Evolutionary conservation across 306 rosid species (phyloP).

Genomic region (Macrotyloma uniflorum): DNA sequence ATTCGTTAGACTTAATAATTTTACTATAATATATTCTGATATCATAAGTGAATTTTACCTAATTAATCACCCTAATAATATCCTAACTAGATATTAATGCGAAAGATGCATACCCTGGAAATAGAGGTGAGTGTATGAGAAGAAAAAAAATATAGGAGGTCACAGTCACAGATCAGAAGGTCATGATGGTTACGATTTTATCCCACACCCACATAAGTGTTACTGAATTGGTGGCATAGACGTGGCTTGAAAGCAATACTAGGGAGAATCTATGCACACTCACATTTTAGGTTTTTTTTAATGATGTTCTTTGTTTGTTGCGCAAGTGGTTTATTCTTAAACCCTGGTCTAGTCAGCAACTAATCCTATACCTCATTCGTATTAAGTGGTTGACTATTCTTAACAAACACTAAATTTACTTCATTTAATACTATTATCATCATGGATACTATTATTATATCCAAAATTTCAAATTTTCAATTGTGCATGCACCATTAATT

Average conservation of each 20-base stretch:
- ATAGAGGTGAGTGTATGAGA: not conserved
- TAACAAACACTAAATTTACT: not conserved
- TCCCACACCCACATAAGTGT: not conserved
- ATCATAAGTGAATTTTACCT: too few species aligned
- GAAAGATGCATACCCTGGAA: slow-evolving; percentile 27
- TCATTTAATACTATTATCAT: not conserved
- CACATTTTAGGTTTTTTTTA: not conserved
- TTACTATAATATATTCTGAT: too few species aligned
- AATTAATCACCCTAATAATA: too few species aligned
- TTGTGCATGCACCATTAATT: slow-evolving; percentile 10
- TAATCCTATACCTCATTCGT: not conserved
- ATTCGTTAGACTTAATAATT: too few species aligned
- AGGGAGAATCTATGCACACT: slow-evolving; percentile 22
- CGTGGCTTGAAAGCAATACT: slow-evolving; percentile 35
- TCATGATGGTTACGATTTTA: not conserved
- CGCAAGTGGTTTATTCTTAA: slow-evolving; percentile 37
- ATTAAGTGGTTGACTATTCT: slow-evolving; percentile 1
- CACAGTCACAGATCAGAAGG: not conserved
- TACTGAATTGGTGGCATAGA: slow-evolving; percentile 29
- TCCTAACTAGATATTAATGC: not conserved
- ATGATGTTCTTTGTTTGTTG: not conserved
- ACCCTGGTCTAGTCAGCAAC: slow-evolving; percentile 24
- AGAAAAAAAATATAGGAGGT: not conserved
- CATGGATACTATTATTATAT: not conserved
- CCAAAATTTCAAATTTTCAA: not conserved